Conservation (phyloP, 345 rosid species). For the Hibiscus trionum region DNA sequence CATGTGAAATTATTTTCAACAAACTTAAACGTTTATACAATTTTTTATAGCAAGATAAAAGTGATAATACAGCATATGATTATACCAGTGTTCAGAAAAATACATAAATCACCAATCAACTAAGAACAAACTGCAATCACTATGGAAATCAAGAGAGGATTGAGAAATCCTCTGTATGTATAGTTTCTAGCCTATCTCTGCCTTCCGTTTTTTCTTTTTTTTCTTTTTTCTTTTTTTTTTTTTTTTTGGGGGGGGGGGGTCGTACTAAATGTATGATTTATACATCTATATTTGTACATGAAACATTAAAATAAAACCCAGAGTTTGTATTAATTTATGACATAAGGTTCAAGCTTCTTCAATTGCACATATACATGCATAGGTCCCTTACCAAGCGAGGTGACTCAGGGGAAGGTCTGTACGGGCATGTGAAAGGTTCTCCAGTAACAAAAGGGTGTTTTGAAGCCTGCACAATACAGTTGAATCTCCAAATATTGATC, state of each 20-base stretch:
- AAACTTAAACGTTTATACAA: not conserved
- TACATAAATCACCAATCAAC: not conserved
- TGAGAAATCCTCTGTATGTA: not conserved
- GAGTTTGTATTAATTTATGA: not conserved
- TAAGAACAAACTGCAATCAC: not conserved
- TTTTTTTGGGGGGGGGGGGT: not conserved
- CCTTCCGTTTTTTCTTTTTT: not conserved
- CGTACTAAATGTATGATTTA: not conserved
- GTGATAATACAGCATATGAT: not conserved
- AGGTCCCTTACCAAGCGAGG: slow-evolving; percentile 69
- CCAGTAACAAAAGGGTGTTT: slow-evolving; percentile 98
- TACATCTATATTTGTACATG: not conserved
- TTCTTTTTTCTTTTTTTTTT: too few species aligned
- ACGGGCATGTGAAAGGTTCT: slow-evolving; percentile 91
- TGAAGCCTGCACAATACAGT: slow-evolving; percentile 64
- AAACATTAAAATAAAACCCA: not conserved
- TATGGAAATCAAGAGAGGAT: not conserved
- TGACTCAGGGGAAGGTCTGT: slow-evolving; percentile 72
- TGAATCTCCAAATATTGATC: not conserved
- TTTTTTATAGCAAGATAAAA: not conserved
- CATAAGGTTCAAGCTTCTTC: not conserved
- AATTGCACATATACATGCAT: not conserved
- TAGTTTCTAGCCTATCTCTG: not conserved
- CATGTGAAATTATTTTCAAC: not conserved
- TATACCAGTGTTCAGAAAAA: not conserved